Evolutionary conservation across 805 yeast genomes (phyloP).

Genomic region (Saturnispora mendoncae): DNA sequence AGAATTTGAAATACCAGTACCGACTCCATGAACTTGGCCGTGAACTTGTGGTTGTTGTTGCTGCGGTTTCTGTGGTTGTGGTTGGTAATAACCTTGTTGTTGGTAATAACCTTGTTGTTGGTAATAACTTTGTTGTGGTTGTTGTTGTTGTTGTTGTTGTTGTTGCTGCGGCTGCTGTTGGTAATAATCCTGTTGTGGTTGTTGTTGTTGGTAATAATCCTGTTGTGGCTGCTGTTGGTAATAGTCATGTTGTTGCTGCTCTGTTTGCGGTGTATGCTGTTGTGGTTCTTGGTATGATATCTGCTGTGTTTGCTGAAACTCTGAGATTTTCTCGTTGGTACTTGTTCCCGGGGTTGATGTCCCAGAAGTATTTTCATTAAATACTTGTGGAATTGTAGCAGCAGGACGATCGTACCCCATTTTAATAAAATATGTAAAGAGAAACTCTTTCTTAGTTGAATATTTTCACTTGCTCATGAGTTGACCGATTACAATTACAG

Average conservation of each 20-base stretch:
- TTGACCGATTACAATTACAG: too few relatives aligned
- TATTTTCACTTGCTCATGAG: neutral
- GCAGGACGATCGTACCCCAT: constrained; percentile 4
- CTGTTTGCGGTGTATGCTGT: neutral
- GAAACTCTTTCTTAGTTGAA: neutral
- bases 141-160: neutral
- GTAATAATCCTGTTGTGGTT: neutral
- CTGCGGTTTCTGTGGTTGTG: neutral
- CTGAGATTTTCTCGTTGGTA: neutral
- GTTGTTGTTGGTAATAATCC: neutral
- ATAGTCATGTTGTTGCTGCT: neutral
- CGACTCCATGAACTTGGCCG: neutral
- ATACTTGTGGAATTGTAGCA: neutral
- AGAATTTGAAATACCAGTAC: neutral
- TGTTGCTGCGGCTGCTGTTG: neutral
- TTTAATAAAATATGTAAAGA: neutral
- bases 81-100: neutral
- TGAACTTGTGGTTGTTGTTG: neutral
- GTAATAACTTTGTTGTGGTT: neutral
- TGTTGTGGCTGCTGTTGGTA: neutral
- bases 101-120: too few relatives aligned
- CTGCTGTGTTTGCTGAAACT: neutral
- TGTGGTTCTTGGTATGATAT: neutral
- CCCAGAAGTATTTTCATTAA: neutral
- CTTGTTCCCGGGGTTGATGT: neutral